phyloP scores from a whole-genome alignment of 345 rosid species.

The Moringa oleifera region DNA sequence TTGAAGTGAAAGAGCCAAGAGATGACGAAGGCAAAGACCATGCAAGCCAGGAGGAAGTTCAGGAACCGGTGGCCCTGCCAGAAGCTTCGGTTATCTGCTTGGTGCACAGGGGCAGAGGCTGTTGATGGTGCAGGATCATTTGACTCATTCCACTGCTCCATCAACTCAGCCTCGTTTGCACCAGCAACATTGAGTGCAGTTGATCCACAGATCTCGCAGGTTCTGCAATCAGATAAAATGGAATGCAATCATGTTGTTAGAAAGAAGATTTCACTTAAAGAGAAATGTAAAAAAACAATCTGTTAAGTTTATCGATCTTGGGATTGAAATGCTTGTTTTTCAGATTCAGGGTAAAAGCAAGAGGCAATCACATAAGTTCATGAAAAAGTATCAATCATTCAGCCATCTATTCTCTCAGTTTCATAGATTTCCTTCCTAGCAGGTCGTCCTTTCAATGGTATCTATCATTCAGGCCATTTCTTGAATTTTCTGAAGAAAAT shows the following conservation, averaged over 20 bases:
- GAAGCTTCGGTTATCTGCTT: conserved; percentile 43
- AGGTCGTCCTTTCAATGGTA: too few species aligned
- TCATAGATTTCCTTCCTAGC: too few species aligned
- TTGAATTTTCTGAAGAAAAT: too few species aligned
- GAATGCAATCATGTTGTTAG: not conserved
- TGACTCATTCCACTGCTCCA: conserved; percentile 41
- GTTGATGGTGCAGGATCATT: conserved; percentile 30
- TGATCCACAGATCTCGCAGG: conserved; percentile 94
- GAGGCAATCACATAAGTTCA: too few species aligned
- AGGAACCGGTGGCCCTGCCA: conserved; percentile 85
- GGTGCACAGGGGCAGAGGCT: conserved; percentile 21
- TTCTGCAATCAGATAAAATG: conserved; percentile 39
- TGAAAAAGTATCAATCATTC: too few species aligned
- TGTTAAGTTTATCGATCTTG: too few species aligned
- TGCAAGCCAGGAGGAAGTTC: conserved; percentile 83
- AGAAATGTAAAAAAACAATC: too few species aligned
- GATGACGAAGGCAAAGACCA: conserved; percentile 90
- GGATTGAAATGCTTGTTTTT: too few species aligned
- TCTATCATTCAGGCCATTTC: too few species aligned
- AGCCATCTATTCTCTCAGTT: too few species aligned
- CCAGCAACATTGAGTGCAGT: conserved; percentile 62
- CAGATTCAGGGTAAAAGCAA: too few species aligned
- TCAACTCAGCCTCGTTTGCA: conserved; percentile 39
- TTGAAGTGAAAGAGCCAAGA: conserved; percentile 97
- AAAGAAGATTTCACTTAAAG: not conserved